phyloP scores from a whole-genome alignment of 163 green algal species.

The Volvox carteri region DNA sequence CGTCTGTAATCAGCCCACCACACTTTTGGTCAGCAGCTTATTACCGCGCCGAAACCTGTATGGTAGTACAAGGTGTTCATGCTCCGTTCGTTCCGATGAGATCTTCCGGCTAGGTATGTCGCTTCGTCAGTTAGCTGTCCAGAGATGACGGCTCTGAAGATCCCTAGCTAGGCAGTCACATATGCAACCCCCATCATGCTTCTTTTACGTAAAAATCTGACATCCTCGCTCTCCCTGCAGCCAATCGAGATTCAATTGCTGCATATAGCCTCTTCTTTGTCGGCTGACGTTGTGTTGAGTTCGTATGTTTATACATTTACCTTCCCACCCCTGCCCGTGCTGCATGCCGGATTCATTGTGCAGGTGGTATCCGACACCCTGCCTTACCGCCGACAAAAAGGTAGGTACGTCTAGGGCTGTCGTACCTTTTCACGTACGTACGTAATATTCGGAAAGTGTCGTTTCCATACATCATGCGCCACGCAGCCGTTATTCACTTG shows the following conservation, averaged over 20 bases:
- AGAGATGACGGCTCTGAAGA: too few species aligned
- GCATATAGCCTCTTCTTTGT: neutral
- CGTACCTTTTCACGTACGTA: too few species aligned
- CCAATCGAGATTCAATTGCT: neutral
- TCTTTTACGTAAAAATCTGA: neutral
- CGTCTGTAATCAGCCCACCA: too few species aligned
- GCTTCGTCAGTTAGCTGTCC: too few species aligned
- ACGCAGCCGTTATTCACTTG: neutral
- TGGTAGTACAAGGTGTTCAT: too few species aligned
- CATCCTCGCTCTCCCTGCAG: neutral
- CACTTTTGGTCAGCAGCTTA: too few species aligned
- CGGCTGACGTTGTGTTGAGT: neutral
- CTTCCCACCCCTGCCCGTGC: neutral
- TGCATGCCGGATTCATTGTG: neutral
- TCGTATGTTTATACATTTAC: neutral
- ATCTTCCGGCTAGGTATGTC: too few species aligned
- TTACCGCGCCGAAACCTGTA: too few species aligned
- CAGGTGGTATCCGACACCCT: slow-evolving; percentile 17
- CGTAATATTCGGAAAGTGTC: neutral
- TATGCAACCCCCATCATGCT: neutral
- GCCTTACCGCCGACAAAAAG: neutral
- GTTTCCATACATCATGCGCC: too few species aligned
- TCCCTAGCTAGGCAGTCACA: too few species aligned
- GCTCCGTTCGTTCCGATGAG: too few species aligned
- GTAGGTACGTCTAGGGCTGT: too few species aligned